These are phyloP conservation scores for Piper betle DNA, from an alignment of 164 flowering plant genomes.

Conservation along the genomic window DNA sequence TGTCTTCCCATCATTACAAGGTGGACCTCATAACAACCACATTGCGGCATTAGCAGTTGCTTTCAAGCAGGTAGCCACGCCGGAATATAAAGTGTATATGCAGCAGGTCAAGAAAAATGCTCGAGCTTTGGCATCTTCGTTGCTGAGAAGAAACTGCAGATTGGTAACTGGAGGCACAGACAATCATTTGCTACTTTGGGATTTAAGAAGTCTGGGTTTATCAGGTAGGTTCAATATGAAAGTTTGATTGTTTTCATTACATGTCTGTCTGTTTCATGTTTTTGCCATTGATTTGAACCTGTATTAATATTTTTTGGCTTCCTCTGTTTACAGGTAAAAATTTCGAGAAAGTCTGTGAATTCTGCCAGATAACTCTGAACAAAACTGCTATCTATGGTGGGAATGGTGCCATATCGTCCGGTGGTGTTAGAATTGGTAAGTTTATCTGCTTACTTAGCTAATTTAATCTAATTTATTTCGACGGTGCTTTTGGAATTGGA, in stretches of 20 bases:
- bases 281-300: too few species aligned
- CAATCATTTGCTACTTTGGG: too few species aligned
- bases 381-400: slow-evolving; percentile 74
- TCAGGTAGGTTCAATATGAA: too few species aligned
- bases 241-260: too few species aligned
- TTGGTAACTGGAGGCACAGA: background rate
- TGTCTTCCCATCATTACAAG: too few species aligned
- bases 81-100: slow-evolving; percentile 69
- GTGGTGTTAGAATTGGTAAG: slow-evolving; percentile 88
- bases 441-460: background rate
- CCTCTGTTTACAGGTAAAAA: slow-evolving; percentile 36
- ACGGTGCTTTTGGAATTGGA: background rate
- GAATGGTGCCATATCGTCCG: slow-evolving; percentile 60
- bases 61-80: slow-evolving; percentile 74
- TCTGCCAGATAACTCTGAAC: slow-evolving; percentile 70
- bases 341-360: slow-evolving; percentile 77
- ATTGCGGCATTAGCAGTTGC: slow-evolving; percentile 93
- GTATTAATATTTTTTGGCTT: background rate
- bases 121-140: background rate
- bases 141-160: background rate
- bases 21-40: slow-evolving; percentile 87
- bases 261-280: too few species aligned
- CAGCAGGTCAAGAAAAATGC: slow-evolving; percentile 76
- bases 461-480: background rate
- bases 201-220: too few species aligned